Conservation (phyloP, 2,329 filamentous ascomycete genomes). For the Trichoderma sp. region DNA sequence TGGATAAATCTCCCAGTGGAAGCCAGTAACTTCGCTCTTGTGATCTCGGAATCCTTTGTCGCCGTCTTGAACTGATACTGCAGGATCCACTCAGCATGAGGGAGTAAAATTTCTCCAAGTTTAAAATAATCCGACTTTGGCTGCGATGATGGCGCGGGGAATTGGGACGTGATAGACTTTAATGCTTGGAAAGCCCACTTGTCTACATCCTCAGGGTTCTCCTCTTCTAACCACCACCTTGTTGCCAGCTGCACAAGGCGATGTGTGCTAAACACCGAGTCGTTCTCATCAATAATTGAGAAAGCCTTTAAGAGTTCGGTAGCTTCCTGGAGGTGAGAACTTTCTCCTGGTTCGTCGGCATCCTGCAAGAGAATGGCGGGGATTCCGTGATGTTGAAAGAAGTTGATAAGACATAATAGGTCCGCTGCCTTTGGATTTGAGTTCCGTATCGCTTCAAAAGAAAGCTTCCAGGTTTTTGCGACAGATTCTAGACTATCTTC, state of each 20-base stretch:
- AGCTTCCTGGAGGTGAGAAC: slow-evolving; percentile 10
- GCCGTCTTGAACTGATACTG: slow-evolving; percentile 10
- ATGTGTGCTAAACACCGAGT: slow-evolving; percentile 14
- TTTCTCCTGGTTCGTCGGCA: not conserved
- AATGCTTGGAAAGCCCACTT: slow-evolving; percentile 14
- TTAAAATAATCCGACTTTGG: not conserved
- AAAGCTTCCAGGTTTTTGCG: slow-evolving; percentile 9
- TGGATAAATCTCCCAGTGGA: slow-evolving; percentile 9
- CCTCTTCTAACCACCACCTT: slow-evolving; percentile 17
- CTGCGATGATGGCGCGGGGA: not conserved
- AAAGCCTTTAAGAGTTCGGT: slow-evolving; percentile 8
- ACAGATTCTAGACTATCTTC: slow-evolving; percentile 1
- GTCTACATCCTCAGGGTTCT: slow-evolving; percentile 1
- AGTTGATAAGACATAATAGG: slow-evolving; percentile 12
- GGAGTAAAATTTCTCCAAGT: slow-evolving; percentile 4
- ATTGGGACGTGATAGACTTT: not conserved
- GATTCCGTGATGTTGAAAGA: slow-evolving; percentile 21
- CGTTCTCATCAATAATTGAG: slow-evolving; percentile 14
- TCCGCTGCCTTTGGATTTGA: slow-evolving; percentile 17
- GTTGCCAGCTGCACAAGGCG: slow-evolving; percentile 19
- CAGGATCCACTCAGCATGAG: slow-evolving; percentile 19
- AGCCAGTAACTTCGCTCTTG: not conserved
- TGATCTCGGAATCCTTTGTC: not conserved
- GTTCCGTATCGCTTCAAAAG: slow-evolving; percentile 6
- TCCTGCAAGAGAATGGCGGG: slow-evolving; percentile 5